A percentile compares a stretch with the other conserved stretches of the same genome.
Conservation (phyloP, 306 rosid genomes). For the Calophaca sinica region DNA sequence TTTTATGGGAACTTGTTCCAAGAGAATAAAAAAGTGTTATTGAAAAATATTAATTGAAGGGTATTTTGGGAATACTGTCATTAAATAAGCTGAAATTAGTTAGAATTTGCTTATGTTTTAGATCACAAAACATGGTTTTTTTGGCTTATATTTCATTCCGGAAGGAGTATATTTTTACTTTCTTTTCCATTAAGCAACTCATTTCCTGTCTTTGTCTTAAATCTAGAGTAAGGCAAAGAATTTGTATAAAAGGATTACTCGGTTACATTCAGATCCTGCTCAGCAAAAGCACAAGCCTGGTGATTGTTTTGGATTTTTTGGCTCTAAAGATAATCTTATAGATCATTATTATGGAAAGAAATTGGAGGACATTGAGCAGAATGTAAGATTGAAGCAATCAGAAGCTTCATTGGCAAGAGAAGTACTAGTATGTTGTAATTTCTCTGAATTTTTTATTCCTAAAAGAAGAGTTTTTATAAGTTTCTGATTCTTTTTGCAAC, state of each 20-base stretch:
- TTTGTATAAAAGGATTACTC: conserved; percentile 55
- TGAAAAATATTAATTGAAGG: no score
- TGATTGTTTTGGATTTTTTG: conserved; percentile 59
- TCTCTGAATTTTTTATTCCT: conserved; percentile 25
- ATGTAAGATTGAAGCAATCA: conserved; percentile 72
- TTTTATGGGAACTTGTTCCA: no score
- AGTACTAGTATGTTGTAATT: conserved; percentile 74
- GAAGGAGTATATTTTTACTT: no score
- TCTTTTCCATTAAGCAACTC: conserved; percentile 18
- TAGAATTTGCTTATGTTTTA: no score
- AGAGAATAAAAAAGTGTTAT: no score
- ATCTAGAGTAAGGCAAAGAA: conserved; percentile 67
- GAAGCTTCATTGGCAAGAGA: conserved; percentile 58
- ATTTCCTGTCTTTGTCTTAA: conserved; percentile 41
- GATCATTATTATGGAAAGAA: conserved; percentile 74
- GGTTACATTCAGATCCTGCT: conserved; percentile 58
- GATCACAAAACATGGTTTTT: no score
- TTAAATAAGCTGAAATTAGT: no score
- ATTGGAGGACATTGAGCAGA: conserved; percentile 77
- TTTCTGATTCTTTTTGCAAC: conserved; percentile 19
- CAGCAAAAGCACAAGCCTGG: conserved; percentile 46
- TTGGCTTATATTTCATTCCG: no score
- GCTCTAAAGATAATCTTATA: conserved; percentile 57
- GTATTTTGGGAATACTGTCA: no score
- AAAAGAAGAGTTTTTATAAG: conserved; percentile 15